These are phyloP conservation scores for Penicillium palitans DNA, from an alignment of 2,329 filamentous ascomycete species.

Conservation along the genomic window DNA sequence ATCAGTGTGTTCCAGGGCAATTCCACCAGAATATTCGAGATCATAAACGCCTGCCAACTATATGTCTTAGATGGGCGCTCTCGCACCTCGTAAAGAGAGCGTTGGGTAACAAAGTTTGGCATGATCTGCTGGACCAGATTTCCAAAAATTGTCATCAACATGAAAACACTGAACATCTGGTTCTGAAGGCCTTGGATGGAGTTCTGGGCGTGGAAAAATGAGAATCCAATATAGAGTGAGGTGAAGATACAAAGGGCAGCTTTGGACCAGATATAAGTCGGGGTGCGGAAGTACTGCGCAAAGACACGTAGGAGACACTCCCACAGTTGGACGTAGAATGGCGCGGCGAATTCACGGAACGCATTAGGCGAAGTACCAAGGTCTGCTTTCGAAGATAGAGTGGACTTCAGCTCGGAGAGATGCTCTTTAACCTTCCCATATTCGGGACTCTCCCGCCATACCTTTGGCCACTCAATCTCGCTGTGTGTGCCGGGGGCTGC, in stretches of 20 bases:
- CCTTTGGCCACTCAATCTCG: constrained; percentile 59
- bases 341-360: constrained; percentile 71
- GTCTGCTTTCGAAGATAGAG: constrained; percentile 50
- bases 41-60: constrained; percentile 69
- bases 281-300: background rate
- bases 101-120: constrained; percentile 56
- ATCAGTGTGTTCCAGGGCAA: constrained; percentile 35
- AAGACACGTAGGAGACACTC: background rate
- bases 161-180: constrained; percentile 84
- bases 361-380: constrained; percentile 8
- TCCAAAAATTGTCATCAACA: constrained; percentile 62
- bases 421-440: background rate
- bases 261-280: constrained; percentile 70
- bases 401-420: constrained; percentile 56
- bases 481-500: constrained; percentile 65
- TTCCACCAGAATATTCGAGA: constrained; percentile 2
- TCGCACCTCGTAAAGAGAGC: constrained; percentile 57
- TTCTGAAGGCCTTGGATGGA: constrained; percentile 78
- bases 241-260: constrained; percentile 61
- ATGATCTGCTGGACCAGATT: constrained; percentile 56
- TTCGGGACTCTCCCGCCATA: constrained; percentile 34
- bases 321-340: constrained; percentile 30
- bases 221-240: constrained; percentile 77
- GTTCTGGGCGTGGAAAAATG: constrained; percentile 71
- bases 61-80: constrained; percentile 66